Base-by-base conservation (phyloP, 257 asterid species). In the Forsythia suspensa region DNA sequence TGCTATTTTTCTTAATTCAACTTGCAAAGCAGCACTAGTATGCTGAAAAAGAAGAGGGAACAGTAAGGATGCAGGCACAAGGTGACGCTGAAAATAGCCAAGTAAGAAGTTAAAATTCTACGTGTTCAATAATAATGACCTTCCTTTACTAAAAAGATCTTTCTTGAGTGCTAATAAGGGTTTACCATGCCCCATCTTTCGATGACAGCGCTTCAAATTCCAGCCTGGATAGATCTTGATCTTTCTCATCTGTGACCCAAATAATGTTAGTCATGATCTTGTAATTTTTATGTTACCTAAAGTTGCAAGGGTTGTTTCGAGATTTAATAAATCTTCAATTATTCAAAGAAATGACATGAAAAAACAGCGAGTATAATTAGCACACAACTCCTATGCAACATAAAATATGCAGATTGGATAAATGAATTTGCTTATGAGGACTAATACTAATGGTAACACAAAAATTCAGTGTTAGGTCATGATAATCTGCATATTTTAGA, bases 101-200 rank as follows among this genome's bases (percentile, higher is more conserved):
- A 18, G 29, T 57, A 6, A 46, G 8, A 57, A 20, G 9, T 10
- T 7, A 63, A 63, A 10, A 0, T 63, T 63, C 4, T 63, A 12
- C n/a, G 1, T 0, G 8, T 63, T 24, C 70, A 63, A 57, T 10
- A 57, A 6, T n/a, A 18, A 57, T 63, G 15, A 63, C 39, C 40
- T 63, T 21, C 36, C 37, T 63, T 24, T 29, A 63, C n/a, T 10
- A 10, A 43, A 71, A 70, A 66, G 13, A 44, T 16, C 3, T 9
- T 39, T 51, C 4, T 51, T 68, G 39, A 63, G 72, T 52, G 66
- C 34, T 46, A 55, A 71, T 74, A 57, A 66, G 70, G 77, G 74
- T 88, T 77, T 88, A 93, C 99, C 98, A 95, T 44, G 99, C 99
- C 67, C 92, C 96, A 72, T 95, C 99, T 83, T 76, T 86, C 0